Evolutionary conservation across 179 eudicot species (phyloP).

Genomic region (Drosera spatulata): DNA sequence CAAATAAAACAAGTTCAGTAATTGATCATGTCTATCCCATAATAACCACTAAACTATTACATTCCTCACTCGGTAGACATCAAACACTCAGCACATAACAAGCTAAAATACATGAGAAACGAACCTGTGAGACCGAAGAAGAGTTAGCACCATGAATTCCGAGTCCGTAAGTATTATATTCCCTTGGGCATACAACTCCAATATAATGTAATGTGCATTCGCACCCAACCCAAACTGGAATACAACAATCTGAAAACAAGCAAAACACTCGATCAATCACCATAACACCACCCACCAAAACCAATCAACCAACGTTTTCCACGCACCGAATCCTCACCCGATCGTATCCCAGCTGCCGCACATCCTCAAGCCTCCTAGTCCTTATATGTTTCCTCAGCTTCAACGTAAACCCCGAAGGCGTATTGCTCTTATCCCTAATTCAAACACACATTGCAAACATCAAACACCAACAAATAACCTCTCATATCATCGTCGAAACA

Average conservation of each 20-base stretch:
- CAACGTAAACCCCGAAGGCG: constrained; percentile 92
- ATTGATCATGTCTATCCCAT: too few relatives aligned
- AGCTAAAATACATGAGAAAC: not conserved
- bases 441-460: not conserved
- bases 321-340: constrained; percentile 31
- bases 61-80: too few relatives aligned
- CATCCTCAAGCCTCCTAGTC: constrained; percentile 90
- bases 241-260: constrained; percentile 51
- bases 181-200: constrained; percentile 50
- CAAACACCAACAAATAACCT: not conserved
- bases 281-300: not conserved
- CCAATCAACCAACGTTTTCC: not conserved
- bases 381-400: constrained; percentile 93
- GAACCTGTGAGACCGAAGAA: constrained; percentile 71
- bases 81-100: too few relatives aligned
- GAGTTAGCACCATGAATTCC: too few relatives aligned
- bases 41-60: too few relatives aligned
- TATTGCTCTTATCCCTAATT: constrained; percentile 81
- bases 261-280: not conserved
- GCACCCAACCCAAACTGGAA: constrained; percentile 95
- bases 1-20: too few relatives aligned
- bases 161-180: constrained; percentile 46
- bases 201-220: constrained; percentile 73
- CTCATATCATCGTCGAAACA: constrained; percentile 1
- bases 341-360: constrained; percentile 94